A percentile compares a stretch with the other conserved stretches of the same genome.
These are phyloP conservation scores for Dactylellina sp. DNA, from an alignment of 2,329 filamentous ascomycete species.

Conservation along the genomic window DNA sequence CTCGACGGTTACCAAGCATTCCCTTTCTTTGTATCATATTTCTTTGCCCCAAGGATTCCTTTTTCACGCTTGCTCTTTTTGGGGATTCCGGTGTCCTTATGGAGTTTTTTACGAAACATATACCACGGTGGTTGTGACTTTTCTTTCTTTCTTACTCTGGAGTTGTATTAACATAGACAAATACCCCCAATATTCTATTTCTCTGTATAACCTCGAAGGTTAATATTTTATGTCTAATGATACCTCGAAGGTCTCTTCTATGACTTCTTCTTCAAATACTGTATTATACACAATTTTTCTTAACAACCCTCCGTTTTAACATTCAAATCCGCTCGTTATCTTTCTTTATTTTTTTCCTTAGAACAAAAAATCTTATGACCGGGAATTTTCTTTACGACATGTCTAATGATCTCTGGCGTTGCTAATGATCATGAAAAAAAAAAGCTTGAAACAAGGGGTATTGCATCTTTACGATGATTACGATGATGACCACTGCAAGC, in stretches of 20 bases:
- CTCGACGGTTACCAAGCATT: conserved; percentile 34
- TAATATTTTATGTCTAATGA: conserved; percentile 13
- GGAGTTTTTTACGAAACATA: conserved; percentile 38
- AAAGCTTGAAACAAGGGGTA: conserved; percentile 22
- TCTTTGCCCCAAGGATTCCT: neutral
- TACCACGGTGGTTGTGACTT: conserved; percentile 39
- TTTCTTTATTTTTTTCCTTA: neutral
- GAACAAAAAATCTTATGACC: conserved; percentile 20
- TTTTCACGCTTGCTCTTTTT: conserved; percentile 15
- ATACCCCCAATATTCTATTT: conserved; percentile 10
- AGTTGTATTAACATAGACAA: conserved; percentile 53
- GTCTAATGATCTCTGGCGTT: neutral
- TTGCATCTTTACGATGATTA: conserved; percentile 38
- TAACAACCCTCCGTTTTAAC: conserved; percentile 25
- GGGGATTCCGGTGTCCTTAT: conserved; percentile 21
- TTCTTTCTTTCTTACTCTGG: conserved; percentile 25
- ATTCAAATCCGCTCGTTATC: conserved; percentile 18
- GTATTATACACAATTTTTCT: conserved; percentile 40
- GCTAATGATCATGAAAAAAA: conserved; percentile 28
- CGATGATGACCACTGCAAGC: conserved; percentile 14
- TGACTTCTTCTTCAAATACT: conserved; percentile 33
- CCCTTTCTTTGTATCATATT: conserved; percentile 45
- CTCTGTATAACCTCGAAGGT: conserved; percentile 33
- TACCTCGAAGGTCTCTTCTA: conserved; percentile 43
- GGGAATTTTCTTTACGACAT: conserved; percentile 32